Percentiles rank a stretch among this genome's conserved stretches.
Conservation (phyloP, 257 asterid genomes). For the Solanum lycopersicoides region DNA sequence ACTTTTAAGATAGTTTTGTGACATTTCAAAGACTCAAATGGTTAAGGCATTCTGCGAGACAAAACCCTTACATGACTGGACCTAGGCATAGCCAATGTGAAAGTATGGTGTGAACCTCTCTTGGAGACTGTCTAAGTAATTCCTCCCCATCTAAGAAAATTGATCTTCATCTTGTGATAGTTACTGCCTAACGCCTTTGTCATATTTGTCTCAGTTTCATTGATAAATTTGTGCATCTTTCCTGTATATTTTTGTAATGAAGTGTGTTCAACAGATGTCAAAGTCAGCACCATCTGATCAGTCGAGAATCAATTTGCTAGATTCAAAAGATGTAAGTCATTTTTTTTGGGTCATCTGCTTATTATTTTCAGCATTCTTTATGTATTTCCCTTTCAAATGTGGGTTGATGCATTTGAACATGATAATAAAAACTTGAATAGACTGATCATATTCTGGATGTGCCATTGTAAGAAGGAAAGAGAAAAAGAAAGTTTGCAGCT, state of each 20-base stretch:
- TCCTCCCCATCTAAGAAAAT: background rate
- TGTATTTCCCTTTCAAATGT: background rate
- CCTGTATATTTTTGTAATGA: constrained; percentile 1
- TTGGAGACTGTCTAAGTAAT: background rate
- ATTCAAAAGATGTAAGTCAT: constrained; percentile 74
- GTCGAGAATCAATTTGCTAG: constrained; percentile 88
- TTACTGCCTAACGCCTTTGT: background rate
- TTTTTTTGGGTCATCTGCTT: background rate
- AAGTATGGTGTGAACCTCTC: background rate
- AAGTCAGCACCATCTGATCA: constrained; percentile 97
- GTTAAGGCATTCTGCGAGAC: background rate
- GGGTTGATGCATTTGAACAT: background rate
- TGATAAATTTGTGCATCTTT: background rate
- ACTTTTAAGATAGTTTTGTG: background rate
- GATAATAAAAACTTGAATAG: background rate
- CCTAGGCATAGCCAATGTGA: background rate
- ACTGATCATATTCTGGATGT: background rate
- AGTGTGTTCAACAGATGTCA: constrained; percentile 58
- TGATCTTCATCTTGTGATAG: background rate
- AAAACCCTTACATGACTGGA: background rate
- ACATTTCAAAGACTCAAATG: background rate
- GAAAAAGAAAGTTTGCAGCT: background rate
- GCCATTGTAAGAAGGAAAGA: background rate
- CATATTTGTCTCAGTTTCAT: background rate
- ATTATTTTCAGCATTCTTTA: background rate